Percentiles rank a stretch among this genome's conserved stretches.
These are phyloP conservation scores for Onygenales sp. DNA, from an alignment of 2,329 filamentous ascomycete genomes.

Conservation along the genomic window DNA sequence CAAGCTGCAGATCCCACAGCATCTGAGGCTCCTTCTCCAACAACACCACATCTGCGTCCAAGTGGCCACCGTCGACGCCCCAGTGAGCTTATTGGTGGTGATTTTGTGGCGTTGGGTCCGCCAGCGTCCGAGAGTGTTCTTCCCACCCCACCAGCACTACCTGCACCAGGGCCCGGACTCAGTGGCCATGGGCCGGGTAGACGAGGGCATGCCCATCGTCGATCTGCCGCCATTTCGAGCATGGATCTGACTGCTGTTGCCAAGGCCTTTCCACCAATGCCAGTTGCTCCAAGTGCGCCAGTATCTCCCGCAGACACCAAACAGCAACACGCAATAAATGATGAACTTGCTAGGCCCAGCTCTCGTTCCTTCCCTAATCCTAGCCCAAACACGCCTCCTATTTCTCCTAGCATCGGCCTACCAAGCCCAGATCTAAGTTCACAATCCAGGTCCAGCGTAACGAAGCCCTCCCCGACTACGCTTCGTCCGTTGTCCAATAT, in stretches of 20 bases:
- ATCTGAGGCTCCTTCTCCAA: conserved; percentile 41
- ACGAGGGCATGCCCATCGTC: conserved; percentile 68
- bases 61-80: conserved; percentile 63
- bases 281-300: conserved; percentile 52
- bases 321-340: conserved; percentile 17
- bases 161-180: conserved; percentile 26
- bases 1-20: conserved; percentile 23
- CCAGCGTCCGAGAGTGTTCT: conserved; percentile 56
- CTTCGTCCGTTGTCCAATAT: conserved; percentile 70
- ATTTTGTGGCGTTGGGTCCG: conserved; percentile 47
- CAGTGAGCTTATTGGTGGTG: conserved; percentile 77
- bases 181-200: conserved; percentile 43
- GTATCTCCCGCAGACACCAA: conserved; percentile 36
- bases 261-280: conserved; percentile 31
- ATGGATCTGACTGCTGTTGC: conserved; percentile 60
- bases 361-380: conserved; percentile 26
- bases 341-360: conserved; percentile 21
- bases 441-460: background rate
- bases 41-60: conserved; percentile 44
- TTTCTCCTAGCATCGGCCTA: conserved; percentile 17
- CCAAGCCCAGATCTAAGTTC: conserved; percentile 4
- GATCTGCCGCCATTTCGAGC: conserved; percentile 72
- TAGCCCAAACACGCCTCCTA: conserved; percentile 22
- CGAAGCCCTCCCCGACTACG: conserved; percentile 44
- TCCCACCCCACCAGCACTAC: conserved; percentile 37